Percentiles rank a stretch among this genome's conserved stretches.
phyloP scores from a whole-genome alignment of 495 filamentous ascomycete genomes.

The Neurospora sp. region DNA sequence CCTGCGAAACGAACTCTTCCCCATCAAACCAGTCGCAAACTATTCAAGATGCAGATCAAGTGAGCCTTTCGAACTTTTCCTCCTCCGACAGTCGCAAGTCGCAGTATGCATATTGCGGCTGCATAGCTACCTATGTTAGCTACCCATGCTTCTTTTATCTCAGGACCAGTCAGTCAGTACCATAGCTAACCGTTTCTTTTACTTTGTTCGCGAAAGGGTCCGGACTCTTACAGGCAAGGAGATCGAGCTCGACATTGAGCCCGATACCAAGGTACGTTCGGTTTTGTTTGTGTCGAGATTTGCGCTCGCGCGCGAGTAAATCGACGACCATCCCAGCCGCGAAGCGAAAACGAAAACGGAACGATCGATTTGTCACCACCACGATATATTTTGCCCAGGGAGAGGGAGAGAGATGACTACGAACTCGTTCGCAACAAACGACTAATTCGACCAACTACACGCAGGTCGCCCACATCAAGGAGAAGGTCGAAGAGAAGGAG shows the following conservation, averaged over 20 bases:
- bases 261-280: constrained; percentile 66
- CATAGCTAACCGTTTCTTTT: neutral
- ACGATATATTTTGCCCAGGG: neutral
- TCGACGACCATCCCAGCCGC: neutral
- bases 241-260: constrained; percentile 95
- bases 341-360: neutral
- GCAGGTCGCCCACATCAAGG: constrained; percentile 90
- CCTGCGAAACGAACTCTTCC: neutral
- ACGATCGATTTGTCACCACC: neutral
- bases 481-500: constrained; percentile 97
- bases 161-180: neutral
- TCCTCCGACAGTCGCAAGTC: neutral
- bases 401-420: neutral
- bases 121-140: neutral
- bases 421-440: neutral
- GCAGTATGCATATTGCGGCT: neutral
- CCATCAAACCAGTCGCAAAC: neutral
- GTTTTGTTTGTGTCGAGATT: neutral
- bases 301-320: neutral
- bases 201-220: constrained; percentile 48
- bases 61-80: constrained; percentile 11
- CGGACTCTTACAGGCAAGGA: constrained; percentile 97
- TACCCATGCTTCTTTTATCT: neutral
- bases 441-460: neutral
- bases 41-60: constrained; percentile 34